Evolutionary conservation across 306 rosid species (phyloP).

Genomic region (Quercus gilva): DNA sequence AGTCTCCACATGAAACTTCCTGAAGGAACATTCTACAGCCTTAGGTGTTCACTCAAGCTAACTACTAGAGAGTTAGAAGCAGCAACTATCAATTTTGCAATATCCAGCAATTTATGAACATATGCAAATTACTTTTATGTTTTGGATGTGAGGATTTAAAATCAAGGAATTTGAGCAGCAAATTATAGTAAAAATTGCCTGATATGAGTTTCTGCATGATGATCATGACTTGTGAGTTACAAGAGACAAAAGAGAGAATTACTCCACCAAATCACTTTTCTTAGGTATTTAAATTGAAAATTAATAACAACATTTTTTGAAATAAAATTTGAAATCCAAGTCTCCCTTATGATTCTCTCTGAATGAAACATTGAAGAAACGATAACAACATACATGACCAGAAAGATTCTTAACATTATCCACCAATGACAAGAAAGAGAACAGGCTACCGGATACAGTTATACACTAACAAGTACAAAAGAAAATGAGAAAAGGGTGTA

Average conservation of each 20-base stretch:
- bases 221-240: background rate
- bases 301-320: background rate
- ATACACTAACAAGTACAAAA: background rate
- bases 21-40: no score
- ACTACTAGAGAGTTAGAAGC: background rate
- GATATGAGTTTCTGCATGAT: background rate
- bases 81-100: background rate
- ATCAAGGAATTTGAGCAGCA: background rate
- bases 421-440: background rate
- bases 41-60: no score
- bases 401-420: no score
- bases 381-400: no score
- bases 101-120: background rate
- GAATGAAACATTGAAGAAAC: no score
- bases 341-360: no score
- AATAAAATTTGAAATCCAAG: background rate
- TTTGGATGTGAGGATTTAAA: background rate
- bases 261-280: background rate
- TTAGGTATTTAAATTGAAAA: background rate
- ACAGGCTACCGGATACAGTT: background rate
- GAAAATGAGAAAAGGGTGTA: background rate
- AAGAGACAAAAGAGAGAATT: background rate
- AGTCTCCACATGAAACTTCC: background rate
- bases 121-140: background rate
- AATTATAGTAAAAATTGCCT: background rate